Base-by-base conservation (phyloP, 768 basidiomycete species). In the Favolaschia claudopus region DNA sequence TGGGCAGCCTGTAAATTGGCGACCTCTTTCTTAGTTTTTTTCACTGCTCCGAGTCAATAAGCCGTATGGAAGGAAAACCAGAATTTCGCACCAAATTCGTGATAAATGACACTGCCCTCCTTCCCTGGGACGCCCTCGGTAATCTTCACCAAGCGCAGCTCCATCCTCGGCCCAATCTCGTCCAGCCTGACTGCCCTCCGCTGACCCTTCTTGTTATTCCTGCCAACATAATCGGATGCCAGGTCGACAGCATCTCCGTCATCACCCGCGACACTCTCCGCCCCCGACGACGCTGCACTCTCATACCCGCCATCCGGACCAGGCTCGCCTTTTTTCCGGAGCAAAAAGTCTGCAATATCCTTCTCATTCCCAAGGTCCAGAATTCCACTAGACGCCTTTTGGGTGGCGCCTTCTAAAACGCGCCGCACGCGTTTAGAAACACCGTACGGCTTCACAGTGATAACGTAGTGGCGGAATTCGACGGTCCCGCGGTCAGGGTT, bases 161-260 rank as follows among this genome's bases (percentile, higher is more conserved):
- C 97, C 88, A 99, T 89, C 69, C 97, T 81, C 36, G 97, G 97
- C 1, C 97, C 97, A 39, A 98, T 86, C 76, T 99, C 97, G 51
- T 96, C 92, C 49, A 99, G 78, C 65, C 89, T 83, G 12, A 99
- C 93, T 6, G 97, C 96, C 64, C 93, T 86, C 77, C 90, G 88
- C 70, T 92, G 89, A 0, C 95, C 96, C 72, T 89, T 93, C 72
- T 88, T 91, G 72, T 98, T 99, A 64, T 95, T 96, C 69, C 96
- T 77, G 24, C 96, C 96, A 39, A 97, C 92, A 70, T 99, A 99
- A 72, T 99, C 94, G 58, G 89, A 91, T 27, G 95, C 93, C 44
- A 99, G 77, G 59, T 88, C 85, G 1, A 99, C 87, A 12, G 90
- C 86, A 67, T 89, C 91, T 27, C 80, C 91, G 45, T 95, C 95